Percentiles rank a stretch among this genome's conserved stretches.
phyloP scores from a whole-genome alignment of 371 early-diverging fungal genomes.

The Rhizomucor pusillus region DNA sequence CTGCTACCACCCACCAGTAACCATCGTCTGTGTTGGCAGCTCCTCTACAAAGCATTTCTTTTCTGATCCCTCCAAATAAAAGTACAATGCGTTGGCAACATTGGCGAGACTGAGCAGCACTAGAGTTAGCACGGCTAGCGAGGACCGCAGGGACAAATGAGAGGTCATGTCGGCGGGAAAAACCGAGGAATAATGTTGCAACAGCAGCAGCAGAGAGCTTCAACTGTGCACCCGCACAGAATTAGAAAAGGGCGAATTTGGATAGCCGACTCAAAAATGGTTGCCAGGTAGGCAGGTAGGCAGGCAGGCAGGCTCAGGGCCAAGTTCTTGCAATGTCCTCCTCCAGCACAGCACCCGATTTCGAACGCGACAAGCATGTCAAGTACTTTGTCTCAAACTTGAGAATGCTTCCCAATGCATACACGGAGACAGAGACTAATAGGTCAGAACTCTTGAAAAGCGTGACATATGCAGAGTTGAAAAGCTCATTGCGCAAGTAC shows the following conservation, averaged over 20 bases:
- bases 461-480: too few relatives aligned
- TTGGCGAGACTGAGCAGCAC: slow-evolving; percentile 1
- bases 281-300: too few relatives aligned
- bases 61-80: slow-evolving; percentile 86
- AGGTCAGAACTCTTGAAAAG: slow-evolving; percentile 44
- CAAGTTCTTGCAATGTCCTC: background rate
- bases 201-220: too few relatives aligned
- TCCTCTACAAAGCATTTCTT: slow-evolving; percentile 95
- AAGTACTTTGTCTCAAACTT: slow-evolving; percentile 75
- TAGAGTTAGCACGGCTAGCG: slow-evolving; percentile 2
- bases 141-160: background rate
- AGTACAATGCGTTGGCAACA: slow-evolving; percentile 65
- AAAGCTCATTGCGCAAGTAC: background rate
- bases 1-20: slow-evolving; percentile 58
- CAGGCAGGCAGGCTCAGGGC: too few relatives aligned
- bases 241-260: too few relatives aligned
- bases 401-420: slow-evolving; percentile 70
- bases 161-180: slow-evolving; percentile 1
- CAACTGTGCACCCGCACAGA: too few relatives aligned
- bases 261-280: too few relatives aligned
- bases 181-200: background rate
- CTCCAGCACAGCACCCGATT: background rate
- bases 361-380: slow-evolving; percentile 52
- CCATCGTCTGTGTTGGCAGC: slow-evolving; percentile 86
- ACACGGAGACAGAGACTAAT: slow-evolving; percentile 75